Conservation (phyloP, 2,329 filamentous ascomycete genomes). For the Incumbomyces lentus region DNA sequence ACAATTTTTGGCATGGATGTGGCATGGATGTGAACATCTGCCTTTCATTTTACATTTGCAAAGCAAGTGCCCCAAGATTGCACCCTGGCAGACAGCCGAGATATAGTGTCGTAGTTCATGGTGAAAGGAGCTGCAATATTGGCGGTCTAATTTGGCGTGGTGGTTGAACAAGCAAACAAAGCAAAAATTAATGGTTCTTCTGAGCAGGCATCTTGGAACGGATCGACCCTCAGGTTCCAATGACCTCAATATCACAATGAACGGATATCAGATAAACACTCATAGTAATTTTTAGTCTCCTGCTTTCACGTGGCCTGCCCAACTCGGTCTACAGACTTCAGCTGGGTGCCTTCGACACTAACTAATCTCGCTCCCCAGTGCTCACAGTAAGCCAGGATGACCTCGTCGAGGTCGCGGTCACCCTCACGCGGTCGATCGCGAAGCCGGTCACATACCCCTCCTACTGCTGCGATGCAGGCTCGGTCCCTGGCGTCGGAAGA, state of each 20-base stretch:
- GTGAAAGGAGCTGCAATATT: too few species aligned
- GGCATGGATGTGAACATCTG: too few species aligned
- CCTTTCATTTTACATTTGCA: too few species aligned
- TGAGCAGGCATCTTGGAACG: not conserved
- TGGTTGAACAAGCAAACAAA: not conserved
- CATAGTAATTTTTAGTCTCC: not conserved
- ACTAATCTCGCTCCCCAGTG: too few species aligned
- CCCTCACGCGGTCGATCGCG: constrained; percentile 19
- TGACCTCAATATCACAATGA: not conserved
- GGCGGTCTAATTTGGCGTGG: not conserved
- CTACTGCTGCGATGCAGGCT: constrained; percentile 12
- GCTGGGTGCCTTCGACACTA: too few species aligned
- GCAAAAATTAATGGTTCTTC: not conserved
- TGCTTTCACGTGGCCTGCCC: not conserved
- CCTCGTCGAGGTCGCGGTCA: constrained; percentile 16
- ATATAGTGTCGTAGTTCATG: too few species aligned
- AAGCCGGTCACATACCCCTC: constrained; percentile 17
- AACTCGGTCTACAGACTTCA: not conserved
- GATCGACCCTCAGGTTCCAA: not conserved
- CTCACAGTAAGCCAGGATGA: not conserved
- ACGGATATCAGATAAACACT: not conserved
- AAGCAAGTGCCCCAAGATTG: too few species aligned
- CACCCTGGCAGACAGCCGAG: too few species aligned
- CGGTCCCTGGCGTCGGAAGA: constrained; percentile 9
- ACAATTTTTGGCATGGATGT: too few species aligned